Percentiles rank a stretch among this genome's conserved stretches.
Conservation (phyloP, 2,329 filamentous ascomycete species). For the Paecilomyces sp. region DNA sequence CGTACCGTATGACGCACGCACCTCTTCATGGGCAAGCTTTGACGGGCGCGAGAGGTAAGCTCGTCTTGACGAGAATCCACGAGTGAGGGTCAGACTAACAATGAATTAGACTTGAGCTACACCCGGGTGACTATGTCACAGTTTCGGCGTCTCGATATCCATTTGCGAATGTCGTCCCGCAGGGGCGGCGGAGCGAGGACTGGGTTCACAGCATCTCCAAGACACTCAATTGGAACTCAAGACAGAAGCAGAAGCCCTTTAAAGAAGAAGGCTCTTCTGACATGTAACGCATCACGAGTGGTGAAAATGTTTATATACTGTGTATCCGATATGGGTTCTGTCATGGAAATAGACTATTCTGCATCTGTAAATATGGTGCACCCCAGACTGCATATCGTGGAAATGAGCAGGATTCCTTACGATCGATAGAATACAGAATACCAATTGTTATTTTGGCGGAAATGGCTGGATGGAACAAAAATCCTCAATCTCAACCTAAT, state of each 20-base stretch:
- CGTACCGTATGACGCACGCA: constrained; percentile 88
- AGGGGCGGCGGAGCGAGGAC: constrained; percentile 37
- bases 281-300: neutral
- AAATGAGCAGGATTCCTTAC: neutral
- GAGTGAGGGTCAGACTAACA: constrained; percentile 8
- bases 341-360: neutral
- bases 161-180: constrained; percentile 43
- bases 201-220: constrained; percentile 46
- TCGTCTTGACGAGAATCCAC: neutral
- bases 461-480: neutral
- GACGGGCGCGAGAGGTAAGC: constrained; percentile 74
- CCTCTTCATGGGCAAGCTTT: constrained; percentile 94
- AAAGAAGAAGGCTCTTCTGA: constrained; percentile 4
- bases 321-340: neutral
- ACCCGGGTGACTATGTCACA: constrained; percentile 46
- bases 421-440: neutral
- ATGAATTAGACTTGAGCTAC: constrained; percentile 35
- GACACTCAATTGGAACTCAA: constrained; percentile 45
- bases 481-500: neutral
- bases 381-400: neutral
- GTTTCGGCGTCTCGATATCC: constrained; percentile 46
- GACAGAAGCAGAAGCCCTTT: constrained; percentile 39
- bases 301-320: neutral
- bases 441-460: neutral
- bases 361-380: neutral